Base-by-base conservation (phyloP, 257 asterid genomes). In the Orobanche coerulescens region DNA sequence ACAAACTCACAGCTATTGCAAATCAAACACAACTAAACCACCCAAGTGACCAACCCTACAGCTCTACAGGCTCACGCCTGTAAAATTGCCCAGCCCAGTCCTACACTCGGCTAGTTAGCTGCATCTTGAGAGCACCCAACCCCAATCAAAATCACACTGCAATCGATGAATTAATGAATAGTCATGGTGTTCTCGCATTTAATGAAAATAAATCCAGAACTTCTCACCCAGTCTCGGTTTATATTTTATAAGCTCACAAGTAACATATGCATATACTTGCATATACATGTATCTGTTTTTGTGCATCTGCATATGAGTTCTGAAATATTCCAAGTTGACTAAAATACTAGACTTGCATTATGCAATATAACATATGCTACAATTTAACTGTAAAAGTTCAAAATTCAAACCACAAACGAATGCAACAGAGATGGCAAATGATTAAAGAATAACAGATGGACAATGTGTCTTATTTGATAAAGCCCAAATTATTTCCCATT, bases 371-470 rank as follows among this genome's bases (percentile, higher is more conserved):
- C n/a, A n/a, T n/a, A n/a, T n/a, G n/a, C n/a, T n/a, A n/a, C n/a
- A n/a, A n/a, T n/a, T n/a, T n/a, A n/a, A n/a, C n/a, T n/a, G n/a
- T n/a, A n/a, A n/a, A n/a, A n/a, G n/a, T n/a, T n/a, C n/a, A n/a
- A n/a, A n/a, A 5, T 26, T 26, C 6, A 14, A 62, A 46, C 18
- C 10, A 1, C 34, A 6, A 18, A n/a, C 13, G 58, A 49, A 6
- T 33, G 33, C 3, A 33, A 49, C n/a, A 62, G 24, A 48, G 7
- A 62, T 48, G 68, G 33, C n/a, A n/a, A n/a, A n/a, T n/a, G n/a
- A n/a, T n/a, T n/a, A n/a, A n/a, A n/a, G 48, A 33, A 13, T 19
- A 48, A 22, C 31, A 13, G 4, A 40, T 19, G 14, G 18, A 39
- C 5, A 13, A 39, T 39, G 16, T 39, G 4, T 16, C 14, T 4